Base-by-base conservation (phyloP, 2,329 filamentous ascomycete species). In the Colletotrichum sp. region DNA sequence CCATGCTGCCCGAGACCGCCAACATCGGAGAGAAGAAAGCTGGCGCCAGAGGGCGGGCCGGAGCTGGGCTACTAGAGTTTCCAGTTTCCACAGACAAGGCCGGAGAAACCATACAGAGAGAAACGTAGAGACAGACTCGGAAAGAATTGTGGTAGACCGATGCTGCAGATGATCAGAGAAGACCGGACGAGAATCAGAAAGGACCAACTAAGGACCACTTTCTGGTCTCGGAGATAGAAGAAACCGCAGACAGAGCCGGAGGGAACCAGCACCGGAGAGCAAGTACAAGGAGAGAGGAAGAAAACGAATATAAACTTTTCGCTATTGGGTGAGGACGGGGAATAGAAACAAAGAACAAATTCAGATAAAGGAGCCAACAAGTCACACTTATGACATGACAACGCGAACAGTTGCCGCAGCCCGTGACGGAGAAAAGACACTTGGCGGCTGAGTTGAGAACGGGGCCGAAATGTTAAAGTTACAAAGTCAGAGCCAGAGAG, bases 1-100 rank as follows among this genome's bases (percentile, higher is more conserved):
- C 1, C 10, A 1, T 48, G 43, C n/a, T 48, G 43, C 43, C 43
- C 43, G 2, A 13, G 2, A 22, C 1, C 0, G n/a, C 43, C n/a
- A n/a, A 48, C 2, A 1, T 48, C 43, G 43, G n/a, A n/a, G 3
- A 22, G 43, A 48, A 48, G 43, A 48, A 48, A 1, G 43, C 3
- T 48, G 43, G 5, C 18, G 3, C 6, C 1, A 3, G 0, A 48
- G 43, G 18, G 34, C 2, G 13, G 39, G 18, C 3, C 3, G 39
- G 5, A 43, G 18, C 16, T 43, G 39, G 1, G 8, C 18, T n/a
- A 3, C 8, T 43, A 10, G 39, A 43, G 18, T 22, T 22, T 22
- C 22, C 22, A 22, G 22, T 22, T 22, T 22, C 22, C 22, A 22
- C 22, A 22, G 22, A 22, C 22, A 22, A 22, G 22, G 2, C 6